These are phyloP conservation scores for Boletus pseudopeckii DNA, from an alignment of 768 basidiomycete species.

Conservation along the genomic window DNA sequence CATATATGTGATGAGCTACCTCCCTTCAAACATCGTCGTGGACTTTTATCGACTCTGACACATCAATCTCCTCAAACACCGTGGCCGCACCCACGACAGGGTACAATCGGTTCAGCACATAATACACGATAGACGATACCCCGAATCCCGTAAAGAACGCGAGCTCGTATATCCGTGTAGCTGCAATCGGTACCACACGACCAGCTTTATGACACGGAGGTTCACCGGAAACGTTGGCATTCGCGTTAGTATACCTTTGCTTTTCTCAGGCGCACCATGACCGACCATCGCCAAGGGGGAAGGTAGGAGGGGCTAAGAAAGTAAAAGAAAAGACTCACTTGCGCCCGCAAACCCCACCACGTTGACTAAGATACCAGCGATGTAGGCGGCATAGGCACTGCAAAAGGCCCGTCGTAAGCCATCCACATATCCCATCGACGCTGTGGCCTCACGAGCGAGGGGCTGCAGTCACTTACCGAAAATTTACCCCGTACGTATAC, in stretches of 20 bases:
- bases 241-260: neutral
- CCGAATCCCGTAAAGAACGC: conserved; percentile 85
- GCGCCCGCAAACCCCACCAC: conserved; percentile 79
- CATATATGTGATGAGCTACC: too few species aligned
- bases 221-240: neutral
- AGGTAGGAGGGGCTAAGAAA: neutral
- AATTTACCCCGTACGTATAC: conserved; percentile 72
- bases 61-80: conserved; percentile 56
- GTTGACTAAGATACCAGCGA: conserved; percentile 76
- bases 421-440: conserved; percentile 2
- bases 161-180: conserved; percentile 71
- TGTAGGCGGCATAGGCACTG: conserved; percentile 64
- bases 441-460: neutral
- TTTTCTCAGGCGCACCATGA: neutral
- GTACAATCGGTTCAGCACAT: conserved; percentile 52
- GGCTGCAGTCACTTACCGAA: conserved; percentile 41
- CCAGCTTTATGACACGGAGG: conserved; percentile 41
- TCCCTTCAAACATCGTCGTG: neutral
- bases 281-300: neutral
- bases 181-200: conserved; percentile 57
- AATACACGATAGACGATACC: conserved; percentile 64
- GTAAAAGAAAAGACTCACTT: conserved; percentile 38
- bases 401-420: neutral
- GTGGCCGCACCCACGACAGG: conserved; percentile 51
- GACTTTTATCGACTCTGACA: conserved; percentile 27